Evolutionary conservation across 148 eudicot genomes (phyloP).

Genomic region (Cornus florida): DNA sequence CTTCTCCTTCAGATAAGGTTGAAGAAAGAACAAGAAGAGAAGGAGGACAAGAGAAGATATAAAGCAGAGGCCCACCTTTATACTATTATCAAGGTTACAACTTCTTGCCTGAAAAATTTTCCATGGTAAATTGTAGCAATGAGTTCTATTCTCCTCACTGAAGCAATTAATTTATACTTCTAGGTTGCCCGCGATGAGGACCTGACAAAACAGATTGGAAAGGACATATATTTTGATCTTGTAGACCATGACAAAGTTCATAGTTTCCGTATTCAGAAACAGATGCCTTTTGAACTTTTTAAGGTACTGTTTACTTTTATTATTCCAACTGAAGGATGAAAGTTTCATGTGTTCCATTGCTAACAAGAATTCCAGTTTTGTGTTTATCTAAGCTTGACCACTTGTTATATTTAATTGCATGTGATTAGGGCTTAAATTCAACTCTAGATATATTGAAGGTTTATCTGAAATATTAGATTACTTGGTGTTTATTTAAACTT

Average conservation of each 20-base stretch:
- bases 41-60: conserved; percentile 71
- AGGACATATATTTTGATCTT: conserved; percentile 80
- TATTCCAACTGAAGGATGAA: neutral
- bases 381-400: no score
- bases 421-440: no score
- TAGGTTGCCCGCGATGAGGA: conserved; percentile 91
- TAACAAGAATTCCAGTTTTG: neutral
- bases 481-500: neutral
- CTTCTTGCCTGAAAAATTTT: neutral
- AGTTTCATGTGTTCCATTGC: neutral
- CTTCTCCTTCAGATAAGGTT: conserved; percentile 51
- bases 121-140: neutral
- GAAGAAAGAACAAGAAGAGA: conserved; percentile 83
- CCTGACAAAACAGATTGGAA: conserved; percentile 71
- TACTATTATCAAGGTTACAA: conserved; percentile 77
- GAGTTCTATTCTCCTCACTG: neutral
- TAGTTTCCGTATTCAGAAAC: conserved; percentile 75
- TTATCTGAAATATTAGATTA: neutral
- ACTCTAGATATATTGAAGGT: neutral
- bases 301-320: conserved; percentile 46
- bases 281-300: conserved; percentile 60
- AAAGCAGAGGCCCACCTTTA: conserved; percentile 88
- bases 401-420: no score
- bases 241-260: conserved; percentile 84
- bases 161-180: conserved; percentile 10